Evolutionary conservation across 2,329 filamentous ascomycete species (phyloP).

Genomic region (Aureobasidium sp.): DNA sequence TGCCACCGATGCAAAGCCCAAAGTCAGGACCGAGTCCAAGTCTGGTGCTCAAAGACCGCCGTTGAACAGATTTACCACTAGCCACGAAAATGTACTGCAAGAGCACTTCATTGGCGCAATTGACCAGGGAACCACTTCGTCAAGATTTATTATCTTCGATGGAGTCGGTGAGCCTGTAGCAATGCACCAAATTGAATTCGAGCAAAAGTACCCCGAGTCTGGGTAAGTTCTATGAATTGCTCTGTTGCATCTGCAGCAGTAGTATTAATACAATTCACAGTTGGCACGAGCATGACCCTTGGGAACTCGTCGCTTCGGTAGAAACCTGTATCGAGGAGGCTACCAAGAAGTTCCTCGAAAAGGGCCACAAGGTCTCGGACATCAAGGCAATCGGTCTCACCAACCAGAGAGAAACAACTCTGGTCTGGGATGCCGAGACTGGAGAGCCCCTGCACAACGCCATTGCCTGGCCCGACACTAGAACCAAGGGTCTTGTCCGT

Average conservation of each 20-base stretch:
- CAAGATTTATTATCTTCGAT: slow-evolving; percentile 80
- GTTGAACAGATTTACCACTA: slow-evolving; percentile 24
- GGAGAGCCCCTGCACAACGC: slow-evolving; percentile 73
- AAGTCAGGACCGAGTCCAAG: slow-evolving; percentile 6
- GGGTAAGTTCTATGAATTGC: slow-evolving; percentile 49
- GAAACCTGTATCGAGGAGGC: slow-evolving; percentile 69
- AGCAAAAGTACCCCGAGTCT: slow-evolving; percentile 68
- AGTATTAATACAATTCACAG: slow-evolving; percentile 33
- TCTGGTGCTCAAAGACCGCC: slow-evolving; percentile 10
- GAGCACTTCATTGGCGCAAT: slow-evolving; percentile 71
- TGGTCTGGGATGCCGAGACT: slow-evolving; percentile 75
- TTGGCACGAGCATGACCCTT: slow-evolving; percentile 81
- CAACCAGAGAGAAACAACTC: slow-evolving; percentile 76
- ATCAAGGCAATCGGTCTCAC: slow-evolving; percentile 75
- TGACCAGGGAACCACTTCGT: slow-evolving; percentile 78
- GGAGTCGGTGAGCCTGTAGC: slow-evolving; percentile 63
- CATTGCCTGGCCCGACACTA: slow-evolving; percentile 80
- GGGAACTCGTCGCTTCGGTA: slow-evolving; percentile 62
- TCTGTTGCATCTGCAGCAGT: not conserved
- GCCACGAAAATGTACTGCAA: slow-evolving; percentile 27
- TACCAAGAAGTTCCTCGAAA: slow-evolving; percentile 56
- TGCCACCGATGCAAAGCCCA: not conserved
- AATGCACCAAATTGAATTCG: slow-evolving; percentile 73
- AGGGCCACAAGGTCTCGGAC: slow-evolving; percentile 56
- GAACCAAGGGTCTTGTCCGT: slow-evolving; percentile 64